Base-by-base conservation (phyloP, 2,329 filamentous ascomycete genomes). In the Reticulascus tulasneorum region DNA sequence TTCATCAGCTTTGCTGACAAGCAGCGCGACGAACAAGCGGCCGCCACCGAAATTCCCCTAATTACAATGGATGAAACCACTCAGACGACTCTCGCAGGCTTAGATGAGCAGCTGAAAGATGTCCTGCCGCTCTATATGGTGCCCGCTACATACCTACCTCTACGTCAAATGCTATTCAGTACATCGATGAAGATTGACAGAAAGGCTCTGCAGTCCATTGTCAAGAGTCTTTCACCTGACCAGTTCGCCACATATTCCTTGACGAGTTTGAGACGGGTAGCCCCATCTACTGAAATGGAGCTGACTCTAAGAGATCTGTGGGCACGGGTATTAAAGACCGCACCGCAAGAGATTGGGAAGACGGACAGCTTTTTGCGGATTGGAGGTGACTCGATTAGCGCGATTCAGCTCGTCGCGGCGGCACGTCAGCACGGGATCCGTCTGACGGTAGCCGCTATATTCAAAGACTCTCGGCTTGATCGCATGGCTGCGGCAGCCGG, bases 371-470 rank as follows among this genome's bases (percentile, higher is more conserved):
- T 51, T 32, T 22, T 47, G 20, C 36, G 42, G 3, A 38, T 49
- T 12, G 48, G 48, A 12, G 47, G 48, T 16, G 48, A 50, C 16
- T 51, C 48, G 1, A 49, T 52, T 6, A 44, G 36, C 13, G 47
- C 48, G 6, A 49, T 51, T 23, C 33, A 46, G n/a, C 42, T 49
- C 8, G 43, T 42, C 7, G 36, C 42, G 9, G 27, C 23, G 10
- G 41, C 42, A 2, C 38, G 38, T 11, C 23, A 38, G 2, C 27
- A 33, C 5, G 42, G 37, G 16, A 37, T 47, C 15, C 24, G 22
- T 4, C 24, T 48, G 3, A 39, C 37, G 4, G 45, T 47, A 8
- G 15, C 29, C 10, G 25, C 29, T n/a, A 32, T 47, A n/a, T 46
- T 46, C 21, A 34, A 39, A 18, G 35, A 42, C 16, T 18, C 44